A percentile compares a stretch with the other conserved stretches of the same genome.
Conservation (phyloP, 2,329 filamentous ascomycete species). For the Clonostachys sp. region DNA sequence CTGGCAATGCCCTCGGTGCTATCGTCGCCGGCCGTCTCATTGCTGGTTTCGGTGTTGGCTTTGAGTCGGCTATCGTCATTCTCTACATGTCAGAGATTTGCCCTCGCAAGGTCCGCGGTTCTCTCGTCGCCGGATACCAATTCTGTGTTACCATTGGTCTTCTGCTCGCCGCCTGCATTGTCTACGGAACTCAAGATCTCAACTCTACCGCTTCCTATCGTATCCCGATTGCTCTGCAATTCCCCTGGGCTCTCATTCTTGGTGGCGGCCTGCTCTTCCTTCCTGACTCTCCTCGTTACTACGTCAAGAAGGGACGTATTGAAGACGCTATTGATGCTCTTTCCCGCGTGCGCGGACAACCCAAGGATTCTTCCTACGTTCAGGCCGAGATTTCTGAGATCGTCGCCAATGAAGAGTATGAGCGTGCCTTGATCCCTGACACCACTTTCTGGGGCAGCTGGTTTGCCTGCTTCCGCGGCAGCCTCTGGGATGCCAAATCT, state of each 20-base stretch:
- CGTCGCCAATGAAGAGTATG: conserved; percentile 84
- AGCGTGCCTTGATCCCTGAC: conserved; percentile 63
- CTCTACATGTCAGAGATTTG: conserved; percentile 84
- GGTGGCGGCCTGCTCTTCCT: conserved; percentile 60
- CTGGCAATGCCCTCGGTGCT: conserved; percentile 49
- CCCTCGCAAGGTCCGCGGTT: conserved; percentile 69
- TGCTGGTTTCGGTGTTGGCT: conserved; percentile 64
- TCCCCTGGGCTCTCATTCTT: conserved; percentile 65
- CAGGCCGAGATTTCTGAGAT: conserved; percentile 79
- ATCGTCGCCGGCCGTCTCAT: conserved; percentile 66
- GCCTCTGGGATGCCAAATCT: conserved; percentile 56
- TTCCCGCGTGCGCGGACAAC: conserved; percentile 68
- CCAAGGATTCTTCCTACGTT: conserved; percentile 68
- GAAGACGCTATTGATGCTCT: conserved; percentile 60
- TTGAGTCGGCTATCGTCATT: conserved; percentile 65
- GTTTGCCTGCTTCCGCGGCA: conserved; percentile 63
- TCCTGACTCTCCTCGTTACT: conserved; percentile 68
- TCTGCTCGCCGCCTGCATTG: conserved; percentile 60
- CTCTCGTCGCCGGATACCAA: conserved; percentile 67
- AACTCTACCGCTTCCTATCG: conserved; percentile 55
- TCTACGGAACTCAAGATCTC: conserved; percentile 54
- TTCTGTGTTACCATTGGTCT: conserved; percentile 66
- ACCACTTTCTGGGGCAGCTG: conserved; percentile 64
- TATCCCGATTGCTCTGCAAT: conserved; percentile 60
- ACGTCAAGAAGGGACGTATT: conserved; percentile 62